Evolutionary conservation across 1,284 basidiomycete genomes (phyloP).

Genomic region (Farysia itapuensis): DNA sequence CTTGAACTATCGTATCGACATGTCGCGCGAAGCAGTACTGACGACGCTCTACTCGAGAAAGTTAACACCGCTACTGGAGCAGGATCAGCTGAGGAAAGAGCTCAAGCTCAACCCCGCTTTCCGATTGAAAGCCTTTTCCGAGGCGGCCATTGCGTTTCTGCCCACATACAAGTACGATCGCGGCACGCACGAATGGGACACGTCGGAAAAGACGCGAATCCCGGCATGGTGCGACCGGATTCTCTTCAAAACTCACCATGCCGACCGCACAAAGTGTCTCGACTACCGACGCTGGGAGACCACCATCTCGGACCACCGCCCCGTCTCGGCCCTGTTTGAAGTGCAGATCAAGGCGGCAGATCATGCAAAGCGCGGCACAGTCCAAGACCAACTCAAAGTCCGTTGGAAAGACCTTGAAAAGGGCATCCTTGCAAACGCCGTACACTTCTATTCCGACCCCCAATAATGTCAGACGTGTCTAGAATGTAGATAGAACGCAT

Average conservation of each 20-base stretch:
- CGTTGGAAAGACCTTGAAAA: constrained; percentile 10
- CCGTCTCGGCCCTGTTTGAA: constrained; percentile 48
- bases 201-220: constrained; percentile 80
- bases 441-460: constrained; percentile 11
- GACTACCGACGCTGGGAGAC: constrained; percentile 57
- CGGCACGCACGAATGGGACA: constrained; percentile 74
- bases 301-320: constrained; percentile 59
- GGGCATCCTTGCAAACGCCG: constrained; percentile 4
- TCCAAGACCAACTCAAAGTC: constrained; percentile 12
- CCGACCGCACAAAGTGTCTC: constrained; percentile 63
- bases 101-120: constrained; percentile 82
- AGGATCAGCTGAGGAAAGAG: constrained; percentile 89
- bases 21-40: constrained; percentile 78
- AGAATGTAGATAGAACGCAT: not conserved
- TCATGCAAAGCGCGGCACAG: constrained; percentile 1
- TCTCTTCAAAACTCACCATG: constrained; percentile 71
- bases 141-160: constrained; percentile 67
- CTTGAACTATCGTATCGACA: constrained; percentile 78
- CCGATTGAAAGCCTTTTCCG: constrained; percentile 77
- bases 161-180: constrained; percentile 92
- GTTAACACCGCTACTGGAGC: constrained; percentile 68
- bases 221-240: constrained; percentile 97
- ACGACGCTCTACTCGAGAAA: constrained; percentile 71
- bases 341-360: constrained; percentile 28
- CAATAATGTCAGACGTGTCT: constrained; percentile 2